A percentile compares a stretch with the other conserved stretches of the same genome.
phyloP scores from a whole-genome alignment of 2,329 filamentous ascomycete genomes.

The Ascochyta pisi region DNA sequence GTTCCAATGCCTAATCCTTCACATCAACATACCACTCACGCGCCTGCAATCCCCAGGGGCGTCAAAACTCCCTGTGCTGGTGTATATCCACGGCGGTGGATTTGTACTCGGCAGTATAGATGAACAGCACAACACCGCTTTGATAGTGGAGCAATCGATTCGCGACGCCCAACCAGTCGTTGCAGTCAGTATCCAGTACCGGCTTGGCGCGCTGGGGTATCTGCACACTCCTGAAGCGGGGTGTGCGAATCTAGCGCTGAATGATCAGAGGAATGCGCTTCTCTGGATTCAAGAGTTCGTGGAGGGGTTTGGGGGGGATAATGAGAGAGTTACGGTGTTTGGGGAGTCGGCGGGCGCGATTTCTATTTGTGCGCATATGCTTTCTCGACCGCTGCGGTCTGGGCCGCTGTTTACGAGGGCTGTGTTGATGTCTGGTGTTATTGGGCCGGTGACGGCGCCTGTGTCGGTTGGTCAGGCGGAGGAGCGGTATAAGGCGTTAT shows the following conservation, averaged over 20 bases:
- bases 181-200: constrained; percentile 32
- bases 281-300: constrained; percentile 47
- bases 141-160: constrained; percentile 33
- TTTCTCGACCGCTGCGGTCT: constrained; percentile 14
- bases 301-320: constrained; percentile 46
- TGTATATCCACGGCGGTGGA: constrained; percentile 62
- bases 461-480: constrained; percentile 12
- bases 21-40: constrained; percentile 32
- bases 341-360: constrained; percentile 57
- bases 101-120: constrained; percentile 50
- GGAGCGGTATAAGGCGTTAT: constrained; percentile 17
- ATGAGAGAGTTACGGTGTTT: constrained; percentile 42
- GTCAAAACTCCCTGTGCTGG: constrained; percentile 54
- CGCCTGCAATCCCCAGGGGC: constrained; percentile 7
- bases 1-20: constrained; percentile 27
- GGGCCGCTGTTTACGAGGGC: constrained; percentile 30
- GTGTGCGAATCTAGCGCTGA: constrained; percentile 35
- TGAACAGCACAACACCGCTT: constrained; percentile 31
- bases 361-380: constrained; percentile 35
- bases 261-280: constrained; percentile 45
- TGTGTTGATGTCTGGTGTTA: constrained; percentile 30
- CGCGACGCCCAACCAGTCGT: constrained; percentile 26
- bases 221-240: constrained; percentile 51
- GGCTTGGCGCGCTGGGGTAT: constrained; percentile 35
- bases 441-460: constrained; percentile 25